Evolutionary conservation across 306 rosid species (phyloP).

Genomic region (Carpinus fangiana): DNA sequence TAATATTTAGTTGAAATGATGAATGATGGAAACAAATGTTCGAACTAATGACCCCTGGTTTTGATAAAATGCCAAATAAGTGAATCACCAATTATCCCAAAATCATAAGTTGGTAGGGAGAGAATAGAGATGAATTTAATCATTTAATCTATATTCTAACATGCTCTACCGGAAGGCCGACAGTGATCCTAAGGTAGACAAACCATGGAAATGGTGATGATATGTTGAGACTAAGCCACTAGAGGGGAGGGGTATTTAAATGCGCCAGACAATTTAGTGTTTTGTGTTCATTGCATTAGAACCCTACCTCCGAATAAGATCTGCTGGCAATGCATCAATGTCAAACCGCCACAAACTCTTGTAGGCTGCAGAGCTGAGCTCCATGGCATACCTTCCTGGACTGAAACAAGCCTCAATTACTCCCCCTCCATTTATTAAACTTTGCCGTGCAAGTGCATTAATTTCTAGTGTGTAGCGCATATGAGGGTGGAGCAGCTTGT

Average conservation of each 20-base stretch:
- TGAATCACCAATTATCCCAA: too few relatives aligned
- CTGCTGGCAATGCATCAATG: constrained; percentile 87
- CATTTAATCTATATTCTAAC: too few relatives aligned
- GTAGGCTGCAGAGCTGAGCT: constrained; percentile 92
- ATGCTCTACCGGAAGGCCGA: not conserved
- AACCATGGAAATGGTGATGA: not conserved
- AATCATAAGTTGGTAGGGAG: too few relatives aligned
- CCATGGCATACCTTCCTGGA: constrained; percentile 88
- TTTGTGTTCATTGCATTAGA: not conserved
- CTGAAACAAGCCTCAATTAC: constrained; percentile 82
- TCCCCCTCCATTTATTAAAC: constrained; percentile 91
- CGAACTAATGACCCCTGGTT: too few relatives aligned
- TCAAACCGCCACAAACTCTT: constrained; percentile 80
- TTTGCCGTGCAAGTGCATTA: constrained; percentile 86
- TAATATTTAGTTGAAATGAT: too few relatives aligned
- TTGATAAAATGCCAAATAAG: too few relatives aligned
- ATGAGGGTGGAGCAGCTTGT: constrained; percentile 88
- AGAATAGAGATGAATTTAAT: too few relatives aligned
- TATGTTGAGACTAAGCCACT: not conserved
- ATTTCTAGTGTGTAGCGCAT: constrained; percentile 94
- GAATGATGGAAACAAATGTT: too few relatives aligned
- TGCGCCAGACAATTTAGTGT: not conserved
- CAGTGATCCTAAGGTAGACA: not conserved
- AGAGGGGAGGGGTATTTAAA: constrained; percentile 7
- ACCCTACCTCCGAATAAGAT: constrained; percentile 81